Conservation (phyloP, 768 basidiomycete species). For the Neoboletus brunneissimus region DNA sequence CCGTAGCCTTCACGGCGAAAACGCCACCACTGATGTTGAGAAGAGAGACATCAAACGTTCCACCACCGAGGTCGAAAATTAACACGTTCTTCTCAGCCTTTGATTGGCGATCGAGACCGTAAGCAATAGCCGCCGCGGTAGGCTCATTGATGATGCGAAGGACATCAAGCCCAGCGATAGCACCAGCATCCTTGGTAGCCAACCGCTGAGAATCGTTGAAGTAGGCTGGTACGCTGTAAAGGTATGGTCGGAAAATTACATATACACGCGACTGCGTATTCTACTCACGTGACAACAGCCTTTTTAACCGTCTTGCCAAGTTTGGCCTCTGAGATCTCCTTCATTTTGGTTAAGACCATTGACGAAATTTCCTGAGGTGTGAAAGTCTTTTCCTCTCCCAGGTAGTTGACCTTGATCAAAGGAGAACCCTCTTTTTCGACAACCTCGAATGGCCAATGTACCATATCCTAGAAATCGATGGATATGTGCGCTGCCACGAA, state of each 20-base stretch:
- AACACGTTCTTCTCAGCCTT: constrained; percentile 96
- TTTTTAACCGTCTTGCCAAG: constrained; percentile 98
- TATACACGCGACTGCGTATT: constrained; percentile 1
- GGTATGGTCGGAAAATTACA: constrained; percentile 1
- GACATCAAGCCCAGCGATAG: constrained; percentile 96
- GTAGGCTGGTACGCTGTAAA: constrained; percentile 86
- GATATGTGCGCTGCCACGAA: background rate
- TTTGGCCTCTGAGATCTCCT: constrained; percentile 99
- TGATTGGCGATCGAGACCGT: constrained; percentile 94
- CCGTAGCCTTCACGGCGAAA: constrained; percentile 98
- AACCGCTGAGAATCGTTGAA: constrained; percentile 99
- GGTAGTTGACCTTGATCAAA: constrained; percentile 93
- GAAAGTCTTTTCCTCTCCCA: constrained; percentile 93
- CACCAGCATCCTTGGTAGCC: constrained; percentile 98
- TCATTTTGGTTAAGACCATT: constrained; percentile 99
- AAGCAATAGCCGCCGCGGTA: constrained; percentile 98
- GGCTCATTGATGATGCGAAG: constrained; percentile 99
- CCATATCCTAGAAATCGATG: constrained; percentile 66
- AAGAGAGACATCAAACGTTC: constrained; percentile 99
- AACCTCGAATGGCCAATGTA: constrained; percentile 97
- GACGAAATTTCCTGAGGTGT: constrained; percentile 99
- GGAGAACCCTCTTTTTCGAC: constrained; percentile 97
- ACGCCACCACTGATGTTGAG: constrained; percentile 98
- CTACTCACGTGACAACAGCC: constrained; percentile 92
- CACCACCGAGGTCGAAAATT: constrained; percentile 99